These are phyloP conservation scores for Thraustochytrium sp. DNA, from an alignment of 352 stramenopile genomes.

Conservation along the genomic window DNA sequence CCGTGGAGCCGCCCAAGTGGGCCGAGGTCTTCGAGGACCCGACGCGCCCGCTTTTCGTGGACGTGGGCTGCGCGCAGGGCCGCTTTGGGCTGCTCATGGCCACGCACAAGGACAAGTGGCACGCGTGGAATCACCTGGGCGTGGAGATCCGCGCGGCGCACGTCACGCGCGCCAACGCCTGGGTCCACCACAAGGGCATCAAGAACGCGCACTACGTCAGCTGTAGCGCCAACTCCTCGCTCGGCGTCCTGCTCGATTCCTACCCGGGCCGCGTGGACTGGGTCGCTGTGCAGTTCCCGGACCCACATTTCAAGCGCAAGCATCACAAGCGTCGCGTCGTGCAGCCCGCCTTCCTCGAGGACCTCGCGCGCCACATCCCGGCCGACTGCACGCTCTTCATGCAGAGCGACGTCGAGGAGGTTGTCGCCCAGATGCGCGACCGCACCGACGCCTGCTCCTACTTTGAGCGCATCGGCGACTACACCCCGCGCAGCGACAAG, in stretches of 20 bases:
- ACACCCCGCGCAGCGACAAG: not conserved
- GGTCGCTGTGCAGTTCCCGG: conserved; percentile 52
- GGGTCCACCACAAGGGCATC: conserved; percentile 5
- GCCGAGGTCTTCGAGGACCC: conserved; percentile 16
- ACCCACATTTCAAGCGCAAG: conserved; percentile 54
- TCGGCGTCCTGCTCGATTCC: conserved; percentile 40
- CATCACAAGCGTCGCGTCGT: conserved; percentile 53
- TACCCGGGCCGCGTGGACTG: not conserved
- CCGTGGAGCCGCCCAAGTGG: conserved; percentile 29
- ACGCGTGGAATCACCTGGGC: conserved; percentile 49
- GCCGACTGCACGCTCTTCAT: conserved; percentile 41
- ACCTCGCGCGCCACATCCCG: conserved; percentile 5
- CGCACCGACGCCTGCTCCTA: conserved; percentile 27
- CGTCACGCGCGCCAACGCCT: conserved; percentile 48
- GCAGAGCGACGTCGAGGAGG: conserved; percentile 50
- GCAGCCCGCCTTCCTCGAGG: conserved; percentile 41
- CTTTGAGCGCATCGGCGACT: conserved; percentile 24
- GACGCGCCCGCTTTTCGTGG: conserved; percentile 44
- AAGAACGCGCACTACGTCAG: conserved; percentile 49
- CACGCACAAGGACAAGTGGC: conserved; percentile 15
- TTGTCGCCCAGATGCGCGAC: conserved; percentile 41
- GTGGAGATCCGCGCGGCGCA: conserved; percentile 49
- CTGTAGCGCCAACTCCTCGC: conserved; percentile 50
- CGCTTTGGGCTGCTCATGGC: conserved; percentile 47
- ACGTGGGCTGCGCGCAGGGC: conserved; percentile 51